Conservation (phyloP, 441 rosid genomes). For the Bocquillonia castaneifolia region DNA sequence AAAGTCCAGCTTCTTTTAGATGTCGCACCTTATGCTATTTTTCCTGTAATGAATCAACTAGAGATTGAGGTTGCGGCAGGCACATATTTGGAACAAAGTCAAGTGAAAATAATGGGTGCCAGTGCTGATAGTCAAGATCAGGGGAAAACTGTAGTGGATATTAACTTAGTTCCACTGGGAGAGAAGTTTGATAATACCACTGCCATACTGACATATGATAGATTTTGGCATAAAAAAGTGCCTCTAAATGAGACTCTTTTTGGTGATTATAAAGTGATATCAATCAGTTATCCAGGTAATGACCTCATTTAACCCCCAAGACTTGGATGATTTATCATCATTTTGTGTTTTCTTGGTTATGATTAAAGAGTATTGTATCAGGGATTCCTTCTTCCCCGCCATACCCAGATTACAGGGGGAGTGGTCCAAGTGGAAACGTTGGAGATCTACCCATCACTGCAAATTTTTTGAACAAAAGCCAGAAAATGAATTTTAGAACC, state of each 20-base stretch:
- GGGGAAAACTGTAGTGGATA: constrained; percentile 73
- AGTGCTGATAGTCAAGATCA: constrained; percentile 84
- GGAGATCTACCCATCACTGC: constrained; percentile 73
- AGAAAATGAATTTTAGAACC: constrained; percentile 65
- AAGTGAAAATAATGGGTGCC: constrained; percentile 97
- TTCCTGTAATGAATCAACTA: constrained; percentile 79
- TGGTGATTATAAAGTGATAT: constrained; percentile 69
- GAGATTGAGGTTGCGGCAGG: constrained; percentile 94
- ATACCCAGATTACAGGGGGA: constrained; percentile 39
- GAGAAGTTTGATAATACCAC: constrained; percentile 97
- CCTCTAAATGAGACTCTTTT: constrained; percentile 68
- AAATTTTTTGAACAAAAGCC: constrained; percentile 52
- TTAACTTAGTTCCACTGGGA: constrained; percentile 91
- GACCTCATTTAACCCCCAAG: constrained; percentile 17
- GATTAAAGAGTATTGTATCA: constrained; percentile 30
- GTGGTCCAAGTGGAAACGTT: constrained; percentile 59
- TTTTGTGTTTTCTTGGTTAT: constrained; percentile 18
- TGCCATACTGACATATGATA: constrained; percentile 67
- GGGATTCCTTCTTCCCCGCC: constrained; percentile 87
- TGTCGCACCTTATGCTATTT: constrained; percentile 76
- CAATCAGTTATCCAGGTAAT: constrained; percentile 82
- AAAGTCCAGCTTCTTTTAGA: constrained; percentile 76
- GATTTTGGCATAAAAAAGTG: constrained; percentile 66
- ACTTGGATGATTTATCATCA: constrained; percentile 17
- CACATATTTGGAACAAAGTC: constrained; percentile 87